A percentile compares a stretch with the other conserved stretches of the same genome.
These are phyloP conservation scores for Ophiocytium majus DNA, from an alignment of 352 stramenopile species.

Conservation along the genomic window DNA sequence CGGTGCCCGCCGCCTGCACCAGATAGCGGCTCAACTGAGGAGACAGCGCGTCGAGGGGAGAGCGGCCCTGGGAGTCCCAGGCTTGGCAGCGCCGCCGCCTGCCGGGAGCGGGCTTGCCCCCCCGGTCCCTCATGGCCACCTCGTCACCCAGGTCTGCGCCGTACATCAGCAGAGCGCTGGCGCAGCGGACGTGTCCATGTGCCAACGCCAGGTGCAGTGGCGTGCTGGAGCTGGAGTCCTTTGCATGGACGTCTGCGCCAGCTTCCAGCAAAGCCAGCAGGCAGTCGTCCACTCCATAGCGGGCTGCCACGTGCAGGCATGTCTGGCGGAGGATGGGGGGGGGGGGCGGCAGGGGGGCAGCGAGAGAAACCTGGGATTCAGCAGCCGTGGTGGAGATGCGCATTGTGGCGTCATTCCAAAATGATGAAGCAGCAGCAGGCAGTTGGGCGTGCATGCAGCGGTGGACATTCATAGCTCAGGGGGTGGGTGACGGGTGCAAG, in stretches of 20 bases:
- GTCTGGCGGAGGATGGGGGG: too few species aligned
- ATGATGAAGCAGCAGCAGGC: too few species aligned
- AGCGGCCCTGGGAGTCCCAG: slow-evolving; percentile 39
- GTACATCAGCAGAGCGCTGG: neutral
- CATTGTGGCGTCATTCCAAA: too few species aligned
- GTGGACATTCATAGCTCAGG: too few species aligned
- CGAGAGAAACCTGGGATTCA: too few species aligned
- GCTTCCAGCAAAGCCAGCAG: slow-evolving; percentile 35
- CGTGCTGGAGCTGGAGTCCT: slow-evolving; percentile 45
- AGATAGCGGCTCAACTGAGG: slow-evolving; percentile 43
- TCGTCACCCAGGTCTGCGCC: slow-evolving; percentile 26
- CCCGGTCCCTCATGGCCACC: neutral
- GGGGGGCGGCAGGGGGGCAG: too few species aligned
- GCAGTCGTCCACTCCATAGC: neutral
- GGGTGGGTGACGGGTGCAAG: too few species aligned
- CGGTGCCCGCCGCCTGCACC: slow-evolving; percentile 25
- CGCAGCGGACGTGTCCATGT: slow-evolving; percentile 43
- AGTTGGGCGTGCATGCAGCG: too few species aligned
- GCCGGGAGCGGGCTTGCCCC: neutral
- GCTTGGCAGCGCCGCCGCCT: slow-evolving; percentile 7
- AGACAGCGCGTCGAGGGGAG: slow-evolving; percentile 50
- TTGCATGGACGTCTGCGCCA: slow-evolving; percentile 31
- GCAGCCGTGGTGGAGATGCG: too few species aligned
- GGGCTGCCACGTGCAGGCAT: slow-evolving; percentile 7
- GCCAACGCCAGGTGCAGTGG: slow-evolving; percentile 50